phyloP scores from a whole-genome alignment of 2,329 filamentous ascomycete genomes.

The Colletotrichum sidae region DNA sequence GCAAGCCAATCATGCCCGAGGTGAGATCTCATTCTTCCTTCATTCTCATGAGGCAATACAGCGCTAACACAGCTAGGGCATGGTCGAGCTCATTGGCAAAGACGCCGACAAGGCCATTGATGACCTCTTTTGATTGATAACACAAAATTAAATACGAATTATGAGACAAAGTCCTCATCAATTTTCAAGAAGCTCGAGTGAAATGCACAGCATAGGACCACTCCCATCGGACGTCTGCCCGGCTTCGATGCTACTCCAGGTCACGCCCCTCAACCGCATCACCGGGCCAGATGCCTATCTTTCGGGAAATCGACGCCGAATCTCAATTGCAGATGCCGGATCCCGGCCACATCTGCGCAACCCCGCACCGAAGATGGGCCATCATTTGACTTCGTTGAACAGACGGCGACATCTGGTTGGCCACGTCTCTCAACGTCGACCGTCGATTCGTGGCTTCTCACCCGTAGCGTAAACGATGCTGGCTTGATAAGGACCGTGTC shows the following conservation, averaged over 20 bases:
- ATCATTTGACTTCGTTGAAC: constrained; percentile 5
- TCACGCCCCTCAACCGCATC: background rate
- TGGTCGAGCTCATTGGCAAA: constrained; percentile 92
- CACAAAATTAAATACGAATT: constrained; percentile 34
- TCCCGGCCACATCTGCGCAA: background rate
- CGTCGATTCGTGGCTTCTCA: background rate
- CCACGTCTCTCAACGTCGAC: background rate
- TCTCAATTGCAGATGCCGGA: constrained; percentile 6
- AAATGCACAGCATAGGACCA: background rate
- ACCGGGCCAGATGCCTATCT: background rate
- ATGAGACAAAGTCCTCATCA: background rate
- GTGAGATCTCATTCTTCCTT: constrained; percentile 60
- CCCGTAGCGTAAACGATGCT: too few relatives aligned
- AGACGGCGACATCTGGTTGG: constrained; percentile 7
- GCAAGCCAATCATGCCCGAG: constrained; percentile 89
- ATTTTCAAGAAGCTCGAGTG: background rate
- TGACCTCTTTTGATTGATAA: constrained; percentile 74
- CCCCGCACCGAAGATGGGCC: constrained; percentile 32
- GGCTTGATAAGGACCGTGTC: too few relatives aligned
- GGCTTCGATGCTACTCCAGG: background rate
- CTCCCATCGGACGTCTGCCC: too few relatives aligned
- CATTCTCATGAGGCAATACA: too few relatives aligned
- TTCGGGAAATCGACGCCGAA: background rate
- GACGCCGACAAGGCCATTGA: constrained; percentile 94
- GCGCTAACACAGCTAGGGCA: constrained; percentile 71